Evolutionary conservation across 768 basidiomycete genomes (phyloP), one percentile per base, ranked within the genome.

Genomic region (Macrolepiota albuminosa): DNA sequence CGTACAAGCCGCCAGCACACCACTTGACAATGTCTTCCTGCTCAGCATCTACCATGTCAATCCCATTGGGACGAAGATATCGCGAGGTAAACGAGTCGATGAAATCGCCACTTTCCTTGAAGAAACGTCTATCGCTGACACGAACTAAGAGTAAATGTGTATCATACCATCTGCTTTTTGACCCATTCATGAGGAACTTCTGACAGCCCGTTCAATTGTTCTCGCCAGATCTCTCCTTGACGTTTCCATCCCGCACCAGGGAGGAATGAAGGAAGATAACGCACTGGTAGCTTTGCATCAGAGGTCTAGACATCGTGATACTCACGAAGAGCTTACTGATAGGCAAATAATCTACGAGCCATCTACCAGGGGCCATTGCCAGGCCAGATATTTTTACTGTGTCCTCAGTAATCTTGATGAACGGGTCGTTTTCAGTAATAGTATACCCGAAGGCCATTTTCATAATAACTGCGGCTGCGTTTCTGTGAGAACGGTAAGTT

Each of bases 171-270:
- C 58, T 78, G 75, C 47, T 73, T 60, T 61, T 81, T 80, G 33
- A 79, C 79, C 78, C 77, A 80, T 47, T 71, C 56, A 62, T 78
- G 76, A 5, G 77, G 77, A 11, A 74, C 71, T 36, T 72, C 74
- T 33, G 73, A 80, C 61, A 71, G 72, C 61, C 66, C 65, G 40
- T 65, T 69, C 53, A 72, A 70, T 58, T 74, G 75, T 62, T 66
- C 63, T 59, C 66, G 62, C 81, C 80, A 83, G 31, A 54, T 64
- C 14, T 71, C 66, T 33, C 78, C 82, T 66, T 79, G 74, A 5
- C 76, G 74, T 60, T 79, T 80, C 72, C 81, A 84, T 0, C 63
- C 69, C 6, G 77, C 76, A 13, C 81, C 80, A 7, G 84, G 84
- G 34, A 84, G 65, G 67, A 71, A 83, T 3, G 74, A 69, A 3